Conservation (phyloP, 2,329 filamentous ascomycete species). For the Coleophoma crateriformis region DNA sequence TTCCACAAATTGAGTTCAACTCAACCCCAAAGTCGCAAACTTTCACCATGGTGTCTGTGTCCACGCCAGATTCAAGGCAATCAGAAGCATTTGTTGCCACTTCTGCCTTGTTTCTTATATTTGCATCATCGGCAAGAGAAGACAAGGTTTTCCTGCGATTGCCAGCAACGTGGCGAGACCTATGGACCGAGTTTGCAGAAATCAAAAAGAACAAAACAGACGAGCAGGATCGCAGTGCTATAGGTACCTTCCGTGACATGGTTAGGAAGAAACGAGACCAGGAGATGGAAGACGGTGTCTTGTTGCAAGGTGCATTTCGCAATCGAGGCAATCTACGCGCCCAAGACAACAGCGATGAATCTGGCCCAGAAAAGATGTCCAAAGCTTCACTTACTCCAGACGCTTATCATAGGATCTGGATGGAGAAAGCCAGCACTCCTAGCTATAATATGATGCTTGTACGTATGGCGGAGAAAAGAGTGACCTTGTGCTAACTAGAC, state of each 20-base stretch:
- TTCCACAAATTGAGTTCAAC: slow-evolving; percentile 23
- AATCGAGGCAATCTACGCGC: slow-evolving; percentile 45
- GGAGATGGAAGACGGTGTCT: slow-evolving; percentile 67
- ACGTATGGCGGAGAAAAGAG: slow-evolving; percentile 18
- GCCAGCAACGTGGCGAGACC: slow-evolving; percentile 74
- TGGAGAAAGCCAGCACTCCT: slow-evolving; percentile 47
- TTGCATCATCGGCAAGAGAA: slow-evolving; percentile 72
- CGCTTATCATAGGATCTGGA: slow-evolving; percentile 53
- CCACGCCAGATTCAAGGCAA: slow-evolving; percentile 70
- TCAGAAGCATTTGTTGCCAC: slow-evolving; percentile 86
- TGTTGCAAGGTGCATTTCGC: slow-evolving; percentile 72
- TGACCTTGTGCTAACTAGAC: too few relatives aligned
- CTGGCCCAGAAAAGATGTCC: slow-evolving; percentile 26
- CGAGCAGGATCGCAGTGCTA: slow-evolving; percentile 59
- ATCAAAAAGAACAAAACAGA: slow-evolving; percentile 66
- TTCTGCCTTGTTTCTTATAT: slow-evolving; percentile 74
- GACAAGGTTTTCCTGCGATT: slow-evolving; percentile 79
- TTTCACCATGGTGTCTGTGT: slow-evolving; percentile 70
- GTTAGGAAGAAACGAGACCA: slow-evolving; percentile 64
- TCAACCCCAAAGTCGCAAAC: slow-evolving; percentile 44
- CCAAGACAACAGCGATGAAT: slow-evolving; percentile 43
- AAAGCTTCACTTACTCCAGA: slow-evolving; percentile 18
- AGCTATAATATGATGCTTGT: slow-evolving; percentile 76
- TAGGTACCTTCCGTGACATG: slow-evolving; percentile 64
- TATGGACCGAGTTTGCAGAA: slow-evolving; percentile 76